Conservation (phyloP, 768 basidiomycete species). For the Tylopilus felleus region DNA sequence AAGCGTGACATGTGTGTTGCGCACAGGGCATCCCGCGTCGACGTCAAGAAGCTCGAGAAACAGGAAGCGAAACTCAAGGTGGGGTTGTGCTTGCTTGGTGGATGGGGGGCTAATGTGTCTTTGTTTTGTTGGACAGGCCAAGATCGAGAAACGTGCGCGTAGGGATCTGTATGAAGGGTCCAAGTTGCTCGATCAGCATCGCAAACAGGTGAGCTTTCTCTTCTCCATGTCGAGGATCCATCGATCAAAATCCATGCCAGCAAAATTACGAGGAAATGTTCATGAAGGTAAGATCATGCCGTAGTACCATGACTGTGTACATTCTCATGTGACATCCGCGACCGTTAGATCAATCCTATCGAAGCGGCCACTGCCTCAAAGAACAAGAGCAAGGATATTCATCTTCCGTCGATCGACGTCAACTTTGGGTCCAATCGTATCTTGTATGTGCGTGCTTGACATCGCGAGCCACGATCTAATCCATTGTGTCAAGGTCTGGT, state of each 20-base stretch:
- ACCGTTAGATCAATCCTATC: constrained; percentile 79
- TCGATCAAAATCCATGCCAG: constrained; percentile 35
- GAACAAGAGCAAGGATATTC: constrained; percentile 97
- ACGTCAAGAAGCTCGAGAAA: constrained; percentile 94
- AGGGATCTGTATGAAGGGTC: constrained; percentile 94
- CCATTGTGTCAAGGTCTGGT: constrained; percentile 53
- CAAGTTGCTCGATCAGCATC: constrained; percentile 87
- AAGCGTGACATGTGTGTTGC: constrained; percentile 7
- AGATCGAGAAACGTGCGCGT: constrained; percentile 93
- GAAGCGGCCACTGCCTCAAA: constrained; percentile 74
- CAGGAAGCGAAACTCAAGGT: constrained; percentile 95
- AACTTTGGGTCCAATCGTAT: constrained; percentile 95
- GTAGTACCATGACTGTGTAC: not conserved
- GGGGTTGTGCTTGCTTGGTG: constrained; percentile 2
- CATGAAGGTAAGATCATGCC: constrained; percentile 70
- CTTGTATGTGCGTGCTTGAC: constrained; percentile 44
- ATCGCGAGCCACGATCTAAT: not conserved
- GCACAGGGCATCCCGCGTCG: constrained; percentile 80
- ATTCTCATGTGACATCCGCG: not conserved
- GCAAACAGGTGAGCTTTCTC: constrained; percentile 65
- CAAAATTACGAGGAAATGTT: constrained; percentile 99
- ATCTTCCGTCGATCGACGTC: constrained; percentile 92
- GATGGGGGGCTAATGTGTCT: not conserved
- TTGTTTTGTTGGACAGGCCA: constrained; percentile 52
- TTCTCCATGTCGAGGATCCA: not conserved